phyloP scores from a whole-genome alignment of 305 asterid genomes.

The Withania somnifera region DNA sequence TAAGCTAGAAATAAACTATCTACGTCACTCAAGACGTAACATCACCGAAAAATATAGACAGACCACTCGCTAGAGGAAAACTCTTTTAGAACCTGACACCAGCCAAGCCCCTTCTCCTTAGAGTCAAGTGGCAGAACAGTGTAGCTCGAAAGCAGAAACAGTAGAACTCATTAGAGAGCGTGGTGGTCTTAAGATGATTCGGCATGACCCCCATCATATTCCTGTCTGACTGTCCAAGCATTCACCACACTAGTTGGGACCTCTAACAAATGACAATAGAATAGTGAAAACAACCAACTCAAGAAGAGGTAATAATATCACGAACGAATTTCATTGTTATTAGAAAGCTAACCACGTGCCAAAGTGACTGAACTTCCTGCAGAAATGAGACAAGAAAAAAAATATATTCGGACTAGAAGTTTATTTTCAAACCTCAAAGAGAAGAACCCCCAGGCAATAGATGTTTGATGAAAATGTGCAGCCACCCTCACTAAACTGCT shows the following conservation, averaged over 20 bases:
- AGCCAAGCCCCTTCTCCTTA: too few species aligned
- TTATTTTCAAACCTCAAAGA: slow-evolving; percentile 78
- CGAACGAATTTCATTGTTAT: background rate
- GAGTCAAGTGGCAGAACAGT: too few species aligned
- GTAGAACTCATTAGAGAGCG: too few species aligned
- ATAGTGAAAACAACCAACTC: background rate
- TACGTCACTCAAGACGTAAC: background rate
- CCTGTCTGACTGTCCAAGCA: background rate
- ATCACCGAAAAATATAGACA: background rate
- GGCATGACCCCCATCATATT: background rate
- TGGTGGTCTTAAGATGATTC: too few species aligned
- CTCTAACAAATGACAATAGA: background rate
- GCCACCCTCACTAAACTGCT: slow-evolving; percentile 43
- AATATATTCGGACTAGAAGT: background rate
- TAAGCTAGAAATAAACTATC: background rate
- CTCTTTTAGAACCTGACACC: too few species aligned
- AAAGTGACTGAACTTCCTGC: background rate
- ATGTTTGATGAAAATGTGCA: slow-evolving; percentile 76
- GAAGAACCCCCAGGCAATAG: slow-evolving; percentile 82
- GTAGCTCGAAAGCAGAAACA: too few species aligned
- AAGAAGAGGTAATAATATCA: background rate
- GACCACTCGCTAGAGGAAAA: too few species aligned
- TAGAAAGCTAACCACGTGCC: background rate
- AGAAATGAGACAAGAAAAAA: slow-evolving; percentile 4
- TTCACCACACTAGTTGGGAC: background rate